Evolutionary conservation across 148 eudicot genomes (phyloP), one percentile per base, ranked within the genome.

Genomic region (Dianthus caryophyllus): DNA sequence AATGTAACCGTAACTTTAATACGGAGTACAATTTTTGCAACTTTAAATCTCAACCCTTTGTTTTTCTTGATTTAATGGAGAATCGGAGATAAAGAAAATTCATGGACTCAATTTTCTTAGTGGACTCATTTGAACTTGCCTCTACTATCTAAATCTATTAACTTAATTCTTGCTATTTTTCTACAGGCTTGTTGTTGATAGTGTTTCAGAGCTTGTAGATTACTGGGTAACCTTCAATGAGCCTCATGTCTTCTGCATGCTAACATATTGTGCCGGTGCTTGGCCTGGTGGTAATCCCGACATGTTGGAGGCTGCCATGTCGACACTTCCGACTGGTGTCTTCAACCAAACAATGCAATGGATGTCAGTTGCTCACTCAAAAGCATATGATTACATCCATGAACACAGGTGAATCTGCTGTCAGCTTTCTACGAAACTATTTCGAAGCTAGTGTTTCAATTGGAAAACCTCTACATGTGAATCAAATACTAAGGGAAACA

Each of bases 281-380:
- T 94, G 99, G 99, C 99, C 99, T 67, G 99, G 99, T 51, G 99
- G 99, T n/a, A 79, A 94, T 80, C 99, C 99, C 48, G 92, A 90
- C 73, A 88, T 86, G 97, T 72, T 94, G 73, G 99, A 94, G 83
- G 85, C 58, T 66, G 99, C 97, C 44, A 90, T 96, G 61, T 94
- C 99, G 77, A 85, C 99, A 71, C 83, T 94, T 33, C 99, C 99
- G 20, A 84, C 87, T 68, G 97, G 99, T 36, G 84, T 94, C 57
- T 86, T 88, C 73, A 76, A 86, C 68, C 96, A 90, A 74, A 74
- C 96, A 69, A 94, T 94, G 97, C 75, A 90, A 29, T 90, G 90
- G 92, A 94, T 94, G 27, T 82, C 93, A 27, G 44, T 83, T 73
- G 99, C 99, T 21, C 99, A 94, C 84, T 73, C 83, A 30, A 85